Percentiles rank a stretch among this genome's conserved stretches.
Evolutionary conservation across 2,329 filamentous ascomycete genomes (phyloP).

Genomic region (Ascochyta viciae-villosae): DNA sequence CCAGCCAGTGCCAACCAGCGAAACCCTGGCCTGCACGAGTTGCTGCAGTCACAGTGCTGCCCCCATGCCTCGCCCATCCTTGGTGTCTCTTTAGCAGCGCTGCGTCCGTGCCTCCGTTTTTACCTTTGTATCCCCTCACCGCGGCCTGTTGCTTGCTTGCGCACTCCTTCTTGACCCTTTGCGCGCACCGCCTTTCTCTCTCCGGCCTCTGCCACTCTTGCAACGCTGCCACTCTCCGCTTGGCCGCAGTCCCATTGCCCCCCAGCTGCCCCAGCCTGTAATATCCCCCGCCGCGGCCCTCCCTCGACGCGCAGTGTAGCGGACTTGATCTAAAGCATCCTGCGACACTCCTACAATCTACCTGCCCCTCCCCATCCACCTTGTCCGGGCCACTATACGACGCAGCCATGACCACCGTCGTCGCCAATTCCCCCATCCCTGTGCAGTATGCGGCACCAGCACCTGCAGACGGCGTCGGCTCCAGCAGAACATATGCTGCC

Average conservation of each 20-base stretch:
- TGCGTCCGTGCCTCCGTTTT: slow-evolving; percentile 19
- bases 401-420: slow-evolving; percentile 55
- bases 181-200: slow-evolving; percentile 8
- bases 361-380: slow-evolving; percentile 25
- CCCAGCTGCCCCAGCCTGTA: slow-evolving; percentile 37
- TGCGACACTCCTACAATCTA: slow-evolving; percentile 48
- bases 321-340: slow-evolving; percentile 38
- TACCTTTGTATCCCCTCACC: slow-evolving; percentile 15
- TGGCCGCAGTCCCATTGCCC: slow-evolving; percentile 16
- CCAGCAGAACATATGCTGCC: slow-evolving; percentile 53
- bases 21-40: slow-evolving; percentile 19
- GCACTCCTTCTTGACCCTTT: slow-evolving; percentile 18
- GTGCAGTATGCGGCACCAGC: slow-evolving; percentile 49
- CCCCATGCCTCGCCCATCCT: slow-evolving; percentile 14
- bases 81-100: slow-evolving; percentile 21
- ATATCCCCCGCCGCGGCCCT: slow-evolving; percentile 37
- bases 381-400: slow-evolving; percentile 26
- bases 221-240: slow-evolving; percentile 8
- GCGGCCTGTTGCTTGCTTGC: slow-evolving; percentile 12
- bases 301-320: slow-evolving; percentile 47
- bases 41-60: slow-evolving; percentile 6
- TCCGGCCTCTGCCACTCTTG: too few relatives aligned
- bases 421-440: slow-evolving; percentile 53
- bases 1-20: neutral
- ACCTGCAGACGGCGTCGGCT: slow-evolving; percentile 46